Conservation (phyloP, 148 eudicot species). For the Talinum fruticosum region DNA sequence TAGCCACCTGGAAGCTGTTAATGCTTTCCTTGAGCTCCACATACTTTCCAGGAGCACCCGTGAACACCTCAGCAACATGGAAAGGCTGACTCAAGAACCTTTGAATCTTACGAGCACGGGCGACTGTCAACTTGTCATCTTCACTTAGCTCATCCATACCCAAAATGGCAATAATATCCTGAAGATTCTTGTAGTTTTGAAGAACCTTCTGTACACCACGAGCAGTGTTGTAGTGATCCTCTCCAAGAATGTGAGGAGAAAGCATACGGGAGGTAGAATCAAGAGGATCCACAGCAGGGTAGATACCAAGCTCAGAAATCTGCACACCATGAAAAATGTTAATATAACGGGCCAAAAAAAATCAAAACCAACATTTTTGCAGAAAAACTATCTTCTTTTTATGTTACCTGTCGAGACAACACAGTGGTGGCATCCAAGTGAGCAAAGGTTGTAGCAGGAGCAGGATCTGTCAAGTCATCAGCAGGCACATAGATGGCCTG, state of each 20-base stretch:
- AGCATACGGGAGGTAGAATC: conserved; percentile 99
- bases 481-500: conserved; percentile 98
- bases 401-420: conserved; percentile 75
- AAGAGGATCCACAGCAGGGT: conserved; percentile 95
- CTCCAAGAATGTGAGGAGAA: conserved; percentile 95
- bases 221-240: conserved; percentile 94
- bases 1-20: conserved; percentile 83
- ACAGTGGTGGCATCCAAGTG: conserved; percentile 99
- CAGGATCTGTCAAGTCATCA: conserved; percentile 92
- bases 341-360: neutral
- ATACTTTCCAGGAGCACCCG: conserved; percentile 97
- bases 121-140: conserved; percentile 94
- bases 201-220: conserved; percentile 97
- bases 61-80: conserved; percentile 99
- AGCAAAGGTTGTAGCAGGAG: conserved; percentile 93
- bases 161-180: conserved; percentile 96
- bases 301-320: conserved; percentile 99
- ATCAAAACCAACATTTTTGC: neutral
- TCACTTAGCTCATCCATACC: conserved; percentile 99
- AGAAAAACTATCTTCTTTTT: neutral
- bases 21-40: conserved; percentile 97
- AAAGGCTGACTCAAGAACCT: conserved; percentile 96
- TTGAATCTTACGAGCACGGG: conserved; percentile 97
- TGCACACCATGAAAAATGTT: conserved; percentile 15
- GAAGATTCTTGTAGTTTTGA: conserved; percentile 96